These are phyloP conservation scores for Thermomucor indicae-seudaticae DNA, from an alignment of 371 early-diverging fungal species.

Conservation along the genomic window DNA sequence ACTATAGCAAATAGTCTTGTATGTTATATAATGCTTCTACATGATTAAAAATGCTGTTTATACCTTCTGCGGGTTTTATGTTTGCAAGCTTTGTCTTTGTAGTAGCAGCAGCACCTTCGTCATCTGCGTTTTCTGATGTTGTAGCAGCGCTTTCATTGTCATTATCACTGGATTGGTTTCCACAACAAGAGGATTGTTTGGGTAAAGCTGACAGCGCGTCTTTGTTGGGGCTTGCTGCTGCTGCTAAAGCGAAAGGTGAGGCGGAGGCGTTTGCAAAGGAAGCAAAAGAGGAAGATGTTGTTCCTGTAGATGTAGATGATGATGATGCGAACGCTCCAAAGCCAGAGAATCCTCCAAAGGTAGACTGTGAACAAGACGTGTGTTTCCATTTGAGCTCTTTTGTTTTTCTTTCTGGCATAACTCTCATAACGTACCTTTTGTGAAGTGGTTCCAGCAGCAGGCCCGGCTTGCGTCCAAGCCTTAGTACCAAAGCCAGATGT, in stretches of 20 bases:
- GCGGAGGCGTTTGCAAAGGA: constrained; percentile 37
- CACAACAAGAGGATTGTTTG: too few species aligned
- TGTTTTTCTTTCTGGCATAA: neutral
- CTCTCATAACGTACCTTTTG: constrained; percentile 18
- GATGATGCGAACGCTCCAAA: constrained; percentile 4
- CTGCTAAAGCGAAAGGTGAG: constrained; percentile 36
- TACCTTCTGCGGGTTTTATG: constrained; percentile 13
- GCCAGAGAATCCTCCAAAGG: constrained; percentile 27
- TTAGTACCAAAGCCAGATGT: constrained; percentile 46
- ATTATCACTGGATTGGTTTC: constrained; percentile 1
- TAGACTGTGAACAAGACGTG: constrained; percentile 2
- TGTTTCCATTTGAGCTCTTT: neutral
- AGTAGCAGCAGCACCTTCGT: too few species aligned
- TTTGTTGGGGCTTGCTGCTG: constrained; percentile 20
- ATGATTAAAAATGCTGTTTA: constrained; percentile 22
- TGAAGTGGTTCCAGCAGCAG: constrained; percentile 16
- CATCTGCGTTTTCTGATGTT: constrained; percentile 6
- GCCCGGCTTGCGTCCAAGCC: constrained; percentile 20
- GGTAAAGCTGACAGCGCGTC: constrained; percentile 19
- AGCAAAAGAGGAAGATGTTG: constrained; percentile 22
- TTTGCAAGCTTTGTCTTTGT: constrained; percentile 1
- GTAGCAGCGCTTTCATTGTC: constrained; percentile 5
- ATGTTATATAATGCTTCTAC: constrained; percentile 14
- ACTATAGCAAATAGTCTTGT: constrained; percentile 14
- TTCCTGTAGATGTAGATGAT: constrained; percentile 3